Base-by-base conservation (phyloP, 331 rosid species). In the Pyrus hybrid region DNA sequence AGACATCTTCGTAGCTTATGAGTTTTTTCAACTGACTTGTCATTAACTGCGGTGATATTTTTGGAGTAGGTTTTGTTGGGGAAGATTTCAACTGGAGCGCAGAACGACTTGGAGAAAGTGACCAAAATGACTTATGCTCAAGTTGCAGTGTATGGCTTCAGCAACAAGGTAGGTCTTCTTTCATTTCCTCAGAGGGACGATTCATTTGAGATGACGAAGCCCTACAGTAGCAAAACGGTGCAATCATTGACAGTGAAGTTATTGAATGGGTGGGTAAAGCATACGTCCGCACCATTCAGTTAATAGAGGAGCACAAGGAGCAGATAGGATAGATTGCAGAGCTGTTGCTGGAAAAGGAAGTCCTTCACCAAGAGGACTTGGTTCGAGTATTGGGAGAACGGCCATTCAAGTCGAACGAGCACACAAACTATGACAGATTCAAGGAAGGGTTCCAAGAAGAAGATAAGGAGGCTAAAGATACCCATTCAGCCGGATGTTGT, bases 61-160 rank as follows among this genome's bases (percentile, higher is more conserved):
- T 67, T 79, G 62, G 41, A 25, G 16, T 45, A 86, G 87, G 85
- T 69, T 49, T 37, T 86, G 45, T 20, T 86, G 73, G 85, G 85
- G 28, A 80, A 72, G 43, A 83, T 86, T 20, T 81, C 89, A 45
- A 80, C 82, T 41, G 89, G 85, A 72, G 84, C 89, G 1, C 83
- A 83, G 29, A 81, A 83, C 17, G 89, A 83, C 77, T 61, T 80
- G 82, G 89, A 86, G 76, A 78, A 86, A 77, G 89, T 86, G 73
- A 86, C 85, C 43, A 83, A 78, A 68, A 83, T 80, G 82, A 86
- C 87, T 5, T 83, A 80, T 73, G 89, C 82, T 17, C 87, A 86
- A 73, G 89, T 86, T 23, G 85, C 85, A n/a, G 80, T 78, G 4
- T 81, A 86, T 56, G 85, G 84, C 33, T 86, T 86, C 63, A 75